Base-by-base conservation (phyloP, 768 basidiomycete genomes). In the Hygrophoropsis aurantiaca region DNA sequence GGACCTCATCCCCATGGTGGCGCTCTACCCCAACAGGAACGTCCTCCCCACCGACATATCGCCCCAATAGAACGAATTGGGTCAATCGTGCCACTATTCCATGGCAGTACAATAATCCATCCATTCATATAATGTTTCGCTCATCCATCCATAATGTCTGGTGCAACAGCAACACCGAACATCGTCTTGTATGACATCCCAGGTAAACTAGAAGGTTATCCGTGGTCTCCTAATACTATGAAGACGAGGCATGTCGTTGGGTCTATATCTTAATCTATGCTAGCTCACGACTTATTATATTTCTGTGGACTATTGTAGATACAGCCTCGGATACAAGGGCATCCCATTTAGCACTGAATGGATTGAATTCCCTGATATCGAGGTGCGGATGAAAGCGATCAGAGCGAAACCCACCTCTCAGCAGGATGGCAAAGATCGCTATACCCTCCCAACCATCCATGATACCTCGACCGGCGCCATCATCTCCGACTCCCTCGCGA, bases 281-380 rank as follows among this genome's bases (percentile, higher is more conserved):
- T n/a, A n/a, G n/a, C n/a, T n/a, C n/a, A n/a, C n/a, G n/a, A n/a
- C n/a, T n/a, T 30, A 30, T 7, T 30, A 30, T 30, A 7, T 30
- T 7, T 7, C 27, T 7, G 7, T 13, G 13, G 6, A 30, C 27
- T 13, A 6, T 13, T 20, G n/a, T 30, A 64, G 66, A 26, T 52
- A 56, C 42, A 55, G 61, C 3, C 57, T 71, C 33, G 65, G 64
- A 44, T 56, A 57, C 55, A 69, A 74, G 50, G 59, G 60, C 21
- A 38, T 74, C 20, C 57, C 71, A 1, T 75, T 75, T 61, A 70
- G 64, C 53, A 80, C 79, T 4, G 68, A 72, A 35, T 78, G 75
- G 73, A 58, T 82, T 44, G 79, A 81, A 47, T 77, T 70, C 50
- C 74, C 74, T 3, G 76, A 82, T 44, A 74, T 84, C 43, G 70